These are phyloP conservation scores for Zymoseptoria crescenta DNA, from an alignment of 2,329 filamentous ascomycete genomes.

Conservation along the genomic window DNA sequence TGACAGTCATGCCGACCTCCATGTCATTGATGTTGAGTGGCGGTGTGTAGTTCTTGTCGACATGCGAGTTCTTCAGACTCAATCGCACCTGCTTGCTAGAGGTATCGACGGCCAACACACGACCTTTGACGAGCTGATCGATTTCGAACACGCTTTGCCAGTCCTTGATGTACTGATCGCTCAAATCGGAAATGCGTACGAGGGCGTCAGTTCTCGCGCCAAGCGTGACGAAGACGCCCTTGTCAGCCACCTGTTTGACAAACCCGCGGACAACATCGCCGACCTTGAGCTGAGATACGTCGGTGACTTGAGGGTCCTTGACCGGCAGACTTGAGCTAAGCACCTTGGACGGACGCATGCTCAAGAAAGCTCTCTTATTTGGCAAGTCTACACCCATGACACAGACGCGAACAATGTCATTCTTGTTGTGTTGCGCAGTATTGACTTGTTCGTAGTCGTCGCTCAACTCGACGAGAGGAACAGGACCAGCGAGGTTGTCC, in stretches of 20 bases:
- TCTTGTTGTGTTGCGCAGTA: slow-evolving; percentile 66
- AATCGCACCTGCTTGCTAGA: slow-evolving; percentile 68
- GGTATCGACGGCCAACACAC: slow-evolving; percentile 65
- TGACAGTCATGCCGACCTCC: slow-evolving; percentile 70
- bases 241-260: slow-evolving; percentile 80
- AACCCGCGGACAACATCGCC: slow-evolving; percentile 85
- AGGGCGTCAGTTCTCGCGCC: slow-evolving; percentile 75
- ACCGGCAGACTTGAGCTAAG: slow-evolving; percentile 77
- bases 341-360: slow-evolving; percentile 77
- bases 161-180: slow-evolving; percentile 85
- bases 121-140: slow-evolving; percentile 84
- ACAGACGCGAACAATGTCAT: slow-evolving; percentile 81
- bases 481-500: slow-evolving; percentile 67
- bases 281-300: slow-evolving; percentile 60
- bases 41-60: slow-evolving; percentile 71
- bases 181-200: slow-evolving; percentile 79
- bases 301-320: slow-evolving; percentile 70
- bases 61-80: slow-evolving; percentile 75
- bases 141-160: slow-evolving; percentile 87
- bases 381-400: slow-evolving; percentile 69
- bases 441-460: slow-evolving; percentile 82
- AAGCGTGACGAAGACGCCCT: slow-evolving; percentile 78
- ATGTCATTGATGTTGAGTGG: slow-evolving; percentile 70
- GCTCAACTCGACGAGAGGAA: slow-evolving; percentile 73
- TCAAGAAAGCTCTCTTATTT: slow-evolving; percentile 79